phyloP scores from a whole-genome alignment of 148 eudicot species.

The Mesembryanthemum crystallinum region DNA sequence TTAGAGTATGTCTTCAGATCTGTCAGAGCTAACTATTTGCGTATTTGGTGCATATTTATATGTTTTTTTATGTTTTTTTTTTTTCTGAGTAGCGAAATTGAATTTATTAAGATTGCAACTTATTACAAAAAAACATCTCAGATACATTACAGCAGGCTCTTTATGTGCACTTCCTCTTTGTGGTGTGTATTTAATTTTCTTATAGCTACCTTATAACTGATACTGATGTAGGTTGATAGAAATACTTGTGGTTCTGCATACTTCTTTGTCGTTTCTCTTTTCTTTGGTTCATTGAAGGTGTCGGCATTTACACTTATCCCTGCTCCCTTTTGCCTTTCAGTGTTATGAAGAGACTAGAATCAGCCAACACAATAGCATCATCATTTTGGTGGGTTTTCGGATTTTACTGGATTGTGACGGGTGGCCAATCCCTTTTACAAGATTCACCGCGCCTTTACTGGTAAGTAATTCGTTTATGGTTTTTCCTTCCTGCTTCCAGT shows the following conservation, averaged over 20 bases:
- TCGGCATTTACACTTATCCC: not conserved
- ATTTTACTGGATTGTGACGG: conserved; percentile 53
- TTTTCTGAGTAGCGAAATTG: too few species aligned
- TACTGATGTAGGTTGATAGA: not conserved
- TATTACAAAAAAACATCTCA: too few species aligned
- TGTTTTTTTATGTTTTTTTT: too few species aligned
- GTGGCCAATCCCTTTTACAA: conserved; percentile 60
- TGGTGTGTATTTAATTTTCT: not conserved
- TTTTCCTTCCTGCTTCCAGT: not conserved
- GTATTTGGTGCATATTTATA: not conserved
- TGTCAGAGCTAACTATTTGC: conserved; percentile 4
- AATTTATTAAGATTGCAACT: too few species aligned
- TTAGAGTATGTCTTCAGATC: not conserved
- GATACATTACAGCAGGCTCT: too few species aligned
- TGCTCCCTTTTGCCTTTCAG: conserved; percentile 31
- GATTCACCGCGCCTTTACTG: conserved; percentile 64
- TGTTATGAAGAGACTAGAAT: conserved; percentile 50
- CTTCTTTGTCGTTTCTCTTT: not conserved
- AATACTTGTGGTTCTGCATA: not conserved
- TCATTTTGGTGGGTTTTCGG: conserved; percentile 75
- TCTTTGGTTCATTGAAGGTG: not conserved
- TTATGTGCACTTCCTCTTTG: too few species aligned
- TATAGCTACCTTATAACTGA: not conserved
- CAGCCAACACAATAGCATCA: conserved; percentile 47
- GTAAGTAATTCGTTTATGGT: conserved; percentile 29